Percentiles rank a stretch among this genome's conserved stretches.
phyloP scores from a whole-genome alignment of 2,329 filamentous ascomycete species.

The Ascocoryne sarcoides region DNA sequence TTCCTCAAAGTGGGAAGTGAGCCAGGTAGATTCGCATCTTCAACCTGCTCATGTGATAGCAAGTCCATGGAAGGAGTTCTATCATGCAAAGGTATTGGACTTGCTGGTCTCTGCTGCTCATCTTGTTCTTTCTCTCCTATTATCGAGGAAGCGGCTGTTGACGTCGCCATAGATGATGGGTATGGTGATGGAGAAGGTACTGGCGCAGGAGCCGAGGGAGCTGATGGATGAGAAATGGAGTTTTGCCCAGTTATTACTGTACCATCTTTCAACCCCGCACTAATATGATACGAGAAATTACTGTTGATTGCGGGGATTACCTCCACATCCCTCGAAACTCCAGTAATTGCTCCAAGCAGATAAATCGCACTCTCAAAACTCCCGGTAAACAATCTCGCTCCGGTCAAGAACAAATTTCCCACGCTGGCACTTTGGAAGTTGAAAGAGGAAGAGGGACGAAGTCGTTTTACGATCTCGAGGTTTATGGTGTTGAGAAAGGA shows the following conservation, averaged over 20 bases:
- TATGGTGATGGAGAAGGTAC: constrained; percentile 15
- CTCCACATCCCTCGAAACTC: constrained; percentile 65
- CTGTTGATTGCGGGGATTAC: constrained; percentile 89
- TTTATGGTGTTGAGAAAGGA: constrained; percentile 70
- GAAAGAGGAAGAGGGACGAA: constrained; percentile 63
- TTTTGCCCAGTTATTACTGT: constrained; percentile 83
- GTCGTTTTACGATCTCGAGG: constrained; percentile 69
- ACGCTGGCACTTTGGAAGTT: constrained; percentile 70
- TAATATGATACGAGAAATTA: constrained; percentile 93
- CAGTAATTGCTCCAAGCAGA: constrained; percentile 76
- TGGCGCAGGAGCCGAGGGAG: constrained; percentile 16
- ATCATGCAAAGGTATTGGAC: constrained; percentile 9
- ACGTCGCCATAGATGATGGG: background rate
- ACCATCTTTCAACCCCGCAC: constrained; percentile 68
- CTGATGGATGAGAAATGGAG: constrained; percentile 70
- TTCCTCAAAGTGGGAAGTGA: constrained; percentile 71
- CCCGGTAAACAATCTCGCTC: constrained; percentile 81
- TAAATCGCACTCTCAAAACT: constrained; percentile 92
- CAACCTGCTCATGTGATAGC: constrained; percentile 54
- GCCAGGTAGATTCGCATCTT: constrained; percentile 75
- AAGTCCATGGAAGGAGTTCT: constrained; percentile 31
- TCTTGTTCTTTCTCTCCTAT: constrained; percentile 6
- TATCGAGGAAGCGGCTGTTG: background rate
- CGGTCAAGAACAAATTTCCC: constrained; percentile 74
- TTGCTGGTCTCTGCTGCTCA: too few relatives aligned